These are phyloP conservation scores for Salinomyces thailandicus DNA, from an alignment of 2,329 filamentous ascomycete species.

Conservation along the genomic window DNA sequence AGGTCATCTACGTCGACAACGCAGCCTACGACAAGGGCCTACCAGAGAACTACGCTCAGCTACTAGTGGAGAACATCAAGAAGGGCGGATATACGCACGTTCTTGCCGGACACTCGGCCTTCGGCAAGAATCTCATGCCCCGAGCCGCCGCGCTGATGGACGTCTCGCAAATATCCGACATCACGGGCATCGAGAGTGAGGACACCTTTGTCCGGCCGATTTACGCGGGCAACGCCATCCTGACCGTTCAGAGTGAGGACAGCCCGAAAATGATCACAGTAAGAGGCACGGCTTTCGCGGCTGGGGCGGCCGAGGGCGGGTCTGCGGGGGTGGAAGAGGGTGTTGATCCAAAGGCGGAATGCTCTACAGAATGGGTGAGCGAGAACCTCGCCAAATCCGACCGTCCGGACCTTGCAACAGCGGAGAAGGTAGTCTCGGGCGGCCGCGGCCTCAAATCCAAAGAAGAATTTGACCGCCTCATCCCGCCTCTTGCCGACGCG, in stretches of 20 bases:
- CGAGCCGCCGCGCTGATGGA: conserved; percentile 86
- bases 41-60: conserved; percentile 85
- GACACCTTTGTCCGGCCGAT: conserved; percentile 94
- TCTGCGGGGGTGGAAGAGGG: conserved; percentile 71
- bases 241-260: conserved; percentile 87
- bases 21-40: conserved; percentile 87
- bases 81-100: conserved; percentile 90
- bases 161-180: conserved; percentile 85
- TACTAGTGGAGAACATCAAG: conserved; percentile 93
- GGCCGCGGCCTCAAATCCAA: conserved; percentile 94
- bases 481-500: conserved; percentile 83
- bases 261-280: conserved; percentile 81
- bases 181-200: conserved; percentile 75
- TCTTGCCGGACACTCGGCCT: conserved; percentile 81
- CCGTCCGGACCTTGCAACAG: conserved; percentile 85
- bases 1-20: conserved; percentile 82
- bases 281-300: conserved; percentile 81
- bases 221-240: conserved; percentile 94
- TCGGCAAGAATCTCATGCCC: conserved; percentile 90
- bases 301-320: conserved; percentile 59
- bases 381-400: conserved; percentile 90
- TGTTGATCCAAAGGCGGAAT: conserved; percentile 66
- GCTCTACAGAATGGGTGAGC: conserved; percentile 76
- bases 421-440: conserved; percentile 79
- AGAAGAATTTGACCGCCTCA: conserved; percentile 89